phyloP scores from a whole-genome alignment of 352 stramenopile genomes.

The Pseudoperonospora humuli region DNA sequence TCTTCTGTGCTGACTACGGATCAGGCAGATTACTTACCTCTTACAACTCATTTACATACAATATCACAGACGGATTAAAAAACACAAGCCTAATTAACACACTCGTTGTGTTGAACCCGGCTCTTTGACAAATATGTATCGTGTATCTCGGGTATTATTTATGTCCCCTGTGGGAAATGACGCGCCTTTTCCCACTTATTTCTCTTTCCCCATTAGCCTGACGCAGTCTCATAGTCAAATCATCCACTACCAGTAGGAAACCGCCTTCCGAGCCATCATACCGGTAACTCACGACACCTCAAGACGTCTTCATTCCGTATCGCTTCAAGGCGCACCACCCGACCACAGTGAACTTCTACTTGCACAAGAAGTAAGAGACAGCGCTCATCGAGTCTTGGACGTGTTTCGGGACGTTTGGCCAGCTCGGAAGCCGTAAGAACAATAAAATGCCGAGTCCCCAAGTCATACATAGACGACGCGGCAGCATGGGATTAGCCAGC shows the following conservation, averaged over 20 bases:
- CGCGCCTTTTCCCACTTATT: no score
- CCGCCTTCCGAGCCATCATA: neutral
- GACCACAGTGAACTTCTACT: neutral
- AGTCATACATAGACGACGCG: conserved; percentile 6
- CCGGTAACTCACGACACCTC: neutral
- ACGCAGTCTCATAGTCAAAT: no score
- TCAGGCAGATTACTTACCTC: neutral
- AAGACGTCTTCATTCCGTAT: neutral
- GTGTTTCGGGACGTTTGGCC: no score
- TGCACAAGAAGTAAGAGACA: neutral
- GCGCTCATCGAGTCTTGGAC: neutral
- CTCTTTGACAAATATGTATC: neutral
- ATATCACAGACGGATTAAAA: neutral
- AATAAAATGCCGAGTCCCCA: conserved; percentile 19
- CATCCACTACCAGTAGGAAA: no score
- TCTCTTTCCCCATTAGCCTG: no score
- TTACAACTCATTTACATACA: neutral
- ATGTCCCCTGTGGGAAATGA: no score
- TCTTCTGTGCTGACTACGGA: conserved; percentile 13
- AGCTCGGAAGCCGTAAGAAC: neutral
- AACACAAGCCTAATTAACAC: no score
- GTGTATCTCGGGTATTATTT: neutral
- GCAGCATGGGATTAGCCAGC: conserved; percentile 14
- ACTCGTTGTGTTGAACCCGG: no score
- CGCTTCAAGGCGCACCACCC: neutral